These are phyloP conservation scores for Hemerocallis citrina DNA, from an alignment of 106 monocot species.

Conservation along the genomic window DNA sequence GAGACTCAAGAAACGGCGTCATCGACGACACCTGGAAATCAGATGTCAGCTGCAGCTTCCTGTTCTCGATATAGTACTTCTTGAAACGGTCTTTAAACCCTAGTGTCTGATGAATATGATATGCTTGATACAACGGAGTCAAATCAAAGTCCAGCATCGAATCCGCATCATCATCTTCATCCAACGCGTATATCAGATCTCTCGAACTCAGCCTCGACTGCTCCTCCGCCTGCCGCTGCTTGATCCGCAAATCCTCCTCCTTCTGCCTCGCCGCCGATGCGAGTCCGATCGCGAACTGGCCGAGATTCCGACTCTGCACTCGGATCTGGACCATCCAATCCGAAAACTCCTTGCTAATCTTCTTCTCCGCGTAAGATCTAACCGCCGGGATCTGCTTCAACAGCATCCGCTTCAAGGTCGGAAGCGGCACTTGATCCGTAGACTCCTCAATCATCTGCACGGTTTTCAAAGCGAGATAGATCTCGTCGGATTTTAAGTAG, in stretches of 20 bases:
- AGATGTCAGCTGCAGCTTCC: conserved; percentile 96
- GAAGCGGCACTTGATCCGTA: conserved; percentile 33
- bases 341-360: conserved; percentile 62
- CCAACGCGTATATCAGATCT: conserved; percentile 29
- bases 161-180: conserved; percentile 31
- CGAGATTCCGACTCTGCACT: conserved; percentile 72
- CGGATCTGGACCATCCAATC: conserved; percentile 98
- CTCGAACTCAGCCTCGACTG: conserved; percentile 26
- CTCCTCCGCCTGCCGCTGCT: conserved; percentile 73
- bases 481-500: conserved; percentile 35
- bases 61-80: conserved; percentile 88
- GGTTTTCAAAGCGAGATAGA: conserved; percentile 71
- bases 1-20: conserved; percentile 92
- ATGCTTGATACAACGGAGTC: conserved; percentile 78
- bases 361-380: conserved; percentile 61
- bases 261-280: conserved; percentile 87
- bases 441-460: conserved; percentile 64
- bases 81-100: conserved; percentile 71
- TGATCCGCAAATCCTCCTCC: conserved; percentile 79
- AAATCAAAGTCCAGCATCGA: conserved; percentile 43
- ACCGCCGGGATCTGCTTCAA: conserved; percentile 59
- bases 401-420: conserved; percentile 73
- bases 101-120: conserved; percentile 81
- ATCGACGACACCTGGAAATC: conserved; percentile 93
- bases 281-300: conserved; percentile 86